These are phyloP conservation scores for Falciphora oryzae DNA, from an alignment of 2,329 filamentous ascomycete genomes.

Conservation along the genomic window DNA sequence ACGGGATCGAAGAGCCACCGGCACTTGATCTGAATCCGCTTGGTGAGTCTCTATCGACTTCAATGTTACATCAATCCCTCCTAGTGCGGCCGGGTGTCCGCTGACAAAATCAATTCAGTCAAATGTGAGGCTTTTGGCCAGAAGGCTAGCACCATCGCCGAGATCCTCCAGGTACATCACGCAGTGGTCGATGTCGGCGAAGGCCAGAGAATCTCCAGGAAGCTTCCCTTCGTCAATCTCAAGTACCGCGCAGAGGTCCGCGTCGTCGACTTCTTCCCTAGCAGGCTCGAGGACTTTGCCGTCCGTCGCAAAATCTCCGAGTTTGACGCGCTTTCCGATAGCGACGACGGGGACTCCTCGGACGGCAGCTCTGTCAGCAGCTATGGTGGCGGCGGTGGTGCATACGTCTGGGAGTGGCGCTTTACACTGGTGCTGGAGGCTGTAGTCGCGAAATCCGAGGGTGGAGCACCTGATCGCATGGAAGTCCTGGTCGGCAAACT, in stretches of 20 bases:
- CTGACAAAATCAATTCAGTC: conserved; percentile 25
- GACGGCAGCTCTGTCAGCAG: conserved; percentile 12
- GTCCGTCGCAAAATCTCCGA: conserved; percentile 38
- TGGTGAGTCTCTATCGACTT: conserved; percentile 9
- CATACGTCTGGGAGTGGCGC: conserved; percentile 68
- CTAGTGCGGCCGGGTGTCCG: too few species aligned
- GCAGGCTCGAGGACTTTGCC: conserved; percentile 65
- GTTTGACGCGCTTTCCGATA: conserved; percentile 44
- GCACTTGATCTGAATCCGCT: not conserved
- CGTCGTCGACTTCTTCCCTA: conserved; percentile 77
- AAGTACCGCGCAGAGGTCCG: conserved; percentile 66
- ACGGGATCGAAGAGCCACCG: not conserved
- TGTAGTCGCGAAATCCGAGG: conserved; percentile 26
- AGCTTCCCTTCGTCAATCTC: conserved; percentile 68
- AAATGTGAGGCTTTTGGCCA: conserved; percentile 39
- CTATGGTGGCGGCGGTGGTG: conserved; percentile 16
- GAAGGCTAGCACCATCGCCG: conserved; percentile 28
- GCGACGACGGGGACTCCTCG: conserved; percentile 17
- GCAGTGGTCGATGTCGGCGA: conserved; percentile 39
- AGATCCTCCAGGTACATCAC: conserved; percentile 32
- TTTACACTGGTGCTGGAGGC: conserved; percentile 79
- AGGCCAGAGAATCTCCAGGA: conserved; percentile 26
- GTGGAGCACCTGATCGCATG: conserved; percentile 41
- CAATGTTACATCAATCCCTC: not conserved
- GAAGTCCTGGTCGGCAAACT: conserved; percentile 64